Percentiles rank a stretch among this genome's conserved stretches.
Conservation (phyloP, 208 protist species). For the Wallacemonas sp. region DNA sequence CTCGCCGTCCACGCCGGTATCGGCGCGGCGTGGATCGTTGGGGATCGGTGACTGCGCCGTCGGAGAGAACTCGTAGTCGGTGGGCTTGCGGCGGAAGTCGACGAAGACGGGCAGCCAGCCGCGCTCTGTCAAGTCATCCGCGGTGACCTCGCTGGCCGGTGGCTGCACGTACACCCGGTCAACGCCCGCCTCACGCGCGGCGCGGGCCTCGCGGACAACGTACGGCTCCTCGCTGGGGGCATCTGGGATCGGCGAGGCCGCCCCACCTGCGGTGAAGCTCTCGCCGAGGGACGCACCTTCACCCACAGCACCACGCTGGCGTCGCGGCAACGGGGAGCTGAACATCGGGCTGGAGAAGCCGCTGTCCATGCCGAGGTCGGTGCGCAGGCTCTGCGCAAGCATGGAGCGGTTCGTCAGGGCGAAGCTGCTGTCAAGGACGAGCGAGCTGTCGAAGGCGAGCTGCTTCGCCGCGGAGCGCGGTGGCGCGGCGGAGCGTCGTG, state of each 20-base stretch:
- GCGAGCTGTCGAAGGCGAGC: not conserved
- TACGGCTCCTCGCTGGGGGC: not conserved
- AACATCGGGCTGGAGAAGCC: not conserved
- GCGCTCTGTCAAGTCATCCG: constrained; percentile 22
- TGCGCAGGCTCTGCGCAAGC: constrained; percentile 13
- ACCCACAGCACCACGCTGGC: not conserved
- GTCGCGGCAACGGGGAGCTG: not conserved
- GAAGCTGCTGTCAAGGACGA: constrained; percentile 13
- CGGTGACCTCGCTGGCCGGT: constrained; percentile 20
- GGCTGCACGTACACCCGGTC: constrained; percentile 4
- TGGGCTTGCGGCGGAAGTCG: constrained; percentile 12
- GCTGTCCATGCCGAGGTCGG: not conserved
- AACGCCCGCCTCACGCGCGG: not conserved
- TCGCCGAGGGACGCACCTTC: not conserved
- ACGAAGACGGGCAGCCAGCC: constrained; percentile 46
- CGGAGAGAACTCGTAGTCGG: constrained; percentile 9
- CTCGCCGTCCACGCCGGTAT: not conserved
- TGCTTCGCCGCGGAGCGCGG: not conserved
- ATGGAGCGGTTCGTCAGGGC: constrained; percentile 35
- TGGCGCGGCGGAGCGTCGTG: constrained; percentile 19
- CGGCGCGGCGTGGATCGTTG: constrained; percentile 6
- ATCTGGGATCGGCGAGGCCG: not conserved
- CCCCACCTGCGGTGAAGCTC: not conserved
- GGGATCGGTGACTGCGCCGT: constrained; percentile 18
- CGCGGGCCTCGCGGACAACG: not conserved